phyloP scores from a whole-genome alignment of 371 early-diverging fungal species.

The Funneliformis caledonium region DNA sequence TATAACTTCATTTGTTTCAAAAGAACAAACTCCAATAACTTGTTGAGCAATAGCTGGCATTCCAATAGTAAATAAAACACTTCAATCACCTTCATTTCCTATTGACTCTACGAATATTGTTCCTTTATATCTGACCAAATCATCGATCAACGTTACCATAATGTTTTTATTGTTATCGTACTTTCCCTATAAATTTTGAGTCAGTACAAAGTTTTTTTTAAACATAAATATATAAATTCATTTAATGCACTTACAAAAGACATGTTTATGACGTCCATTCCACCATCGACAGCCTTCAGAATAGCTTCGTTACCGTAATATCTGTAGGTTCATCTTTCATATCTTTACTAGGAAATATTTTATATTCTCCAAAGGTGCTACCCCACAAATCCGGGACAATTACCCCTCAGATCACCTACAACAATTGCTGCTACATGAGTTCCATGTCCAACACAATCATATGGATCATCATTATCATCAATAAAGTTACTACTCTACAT shows the following conservation, averaged over 20 bases:
- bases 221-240: not conserved
- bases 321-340: slow-evolving; percentile 48
- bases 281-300: slow-evolving; percentile 61
- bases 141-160: slow-evolving; percentile 51
- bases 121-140: slow-evolving; percentile 48
- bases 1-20: slow-evolving; percentile 58
- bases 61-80: slow-evolving; percentile 64
- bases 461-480: slow-evolving; percentile 50
- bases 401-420: slow-evolving; percentile 50
- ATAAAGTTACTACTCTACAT: no score
- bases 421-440: slow-evolving; percentile 68
- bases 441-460: slow-evolving; percentile 55
- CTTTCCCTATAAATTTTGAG: slow-evolving; percentile 2
- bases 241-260: slow-evolving; percentile 59
- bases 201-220: no score
- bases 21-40: slow-evolving; percentile 71
- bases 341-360: slow-evolving; percentile 63
- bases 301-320: slow-evolving; percentile 61
- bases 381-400: slow-evolving; percentile 48
- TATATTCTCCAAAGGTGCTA: slow-evolving; percentile 68
- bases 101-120: slow-evolving; percentile 53
- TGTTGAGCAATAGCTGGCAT: slow-evolving; percentile 66
- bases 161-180: slow-evolving; percentile 52
- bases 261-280: slow-evolving; percentile 66
- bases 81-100: slow-evolving; percentile 69